Percentiles rank a stretch among this genome's conserved stretches.
Evolutionary conservation across 305 asterid genomes (phyloP).

Genomic region (Fraxinus dipetala): DNA sequence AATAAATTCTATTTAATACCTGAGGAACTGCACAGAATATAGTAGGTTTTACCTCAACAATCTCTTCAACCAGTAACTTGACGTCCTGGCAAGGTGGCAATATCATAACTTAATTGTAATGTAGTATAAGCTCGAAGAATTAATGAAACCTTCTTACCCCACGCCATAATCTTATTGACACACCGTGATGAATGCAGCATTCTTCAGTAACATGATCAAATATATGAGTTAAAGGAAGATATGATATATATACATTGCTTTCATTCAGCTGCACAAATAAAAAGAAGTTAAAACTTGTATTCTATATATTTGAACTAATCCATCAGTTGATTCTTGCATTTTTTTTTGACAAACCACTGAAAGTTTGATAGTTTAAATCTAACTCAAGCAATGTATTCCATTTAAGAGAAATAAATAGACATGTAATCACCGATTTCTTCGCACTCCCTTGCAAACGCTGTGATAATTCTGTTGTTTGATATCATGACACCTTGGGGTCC

Average conservation of each 20-base stretch:
- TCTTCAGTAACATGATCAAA: conserved; percentile 47
- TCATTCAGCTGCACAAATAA: conserved; percentile 30
- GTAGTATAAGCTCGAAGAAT: background rate
- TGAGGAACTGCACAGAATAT: conserved; percentile 52
- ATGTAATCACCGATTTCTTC: conserved; percentile 34
- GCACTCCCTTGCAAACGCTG: conserved; percentile 30
- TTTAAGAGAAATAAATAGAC: background rate
- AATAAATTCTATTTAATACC: conserved; percentile 40
- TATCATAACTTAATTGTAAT: background rate
- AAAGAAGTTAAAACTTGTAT: background rate
- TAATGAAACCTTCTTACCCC: conserved; percentile 32
- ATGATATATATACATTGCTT: conserved; percentile 37
- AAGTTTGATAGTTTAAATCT: background rate
- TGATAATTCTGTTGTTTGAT: conserved; percentile 39
- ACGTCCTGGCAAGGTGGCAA: conserved; percentile 31
- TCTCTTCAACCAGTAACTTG: conserved; percentile 41
- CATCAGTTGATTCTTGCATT: background rate
- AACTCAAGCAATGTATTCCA: background rate
- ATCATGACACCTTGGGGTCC: conserved; percentile 50
- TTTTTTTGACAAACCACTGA: background rate
- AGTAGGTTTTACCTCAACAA: conserved; percentile 39
- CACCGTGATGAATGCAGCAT: conserved; percentile 37
- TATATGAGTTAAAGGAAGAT: conserved; percentile 50
- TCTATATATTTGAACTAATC: background rate
- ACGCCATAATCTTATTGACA: conserved; percentile 50